These are phyloP conservation scores for Cryptococcus sp. DNA, from an alignment of 1,284 basidiomycete species.

Conservation along the genomic window DNA sequence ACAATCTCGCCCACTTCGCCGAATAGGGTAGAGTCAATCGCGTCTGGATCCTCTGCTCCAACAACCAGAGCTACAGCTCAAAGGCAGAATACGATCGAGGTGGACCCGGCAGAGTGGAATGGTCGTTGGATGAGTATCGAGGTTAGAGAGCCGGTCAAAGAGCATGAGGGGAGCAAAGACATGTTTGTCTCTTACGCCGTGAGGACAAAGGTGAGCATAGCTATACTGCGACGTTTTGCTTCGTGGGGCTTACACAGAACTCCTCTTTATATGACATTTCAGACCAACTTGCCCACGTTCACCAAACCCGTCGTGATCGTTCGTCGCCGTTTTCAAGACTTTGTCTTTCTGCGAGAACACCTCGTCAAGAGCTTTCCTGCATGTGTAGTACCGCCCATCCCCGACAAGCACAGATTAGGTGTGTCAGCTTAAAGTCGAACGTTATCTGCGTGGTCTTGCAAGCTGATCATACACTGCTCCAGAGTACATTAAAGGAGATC, in stretches of 20 bases:
- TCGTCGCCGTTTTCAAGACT: constrained; percentile 92
- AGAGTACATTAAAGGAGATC: constrained; percentile 97
- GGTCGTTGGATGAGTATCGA: constrained; percentile 75
- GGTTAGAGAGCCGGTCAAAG: constrained; percentile 91
- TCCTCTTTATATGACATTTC: background rate
- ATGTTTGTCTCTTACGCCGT: constrained; percentile 95
- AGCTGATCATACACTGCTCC: constrained; percentile 6
- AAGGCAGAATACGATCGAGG: constrained; percentile 14
- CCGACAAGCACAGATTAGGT: constrained; percentile 96
- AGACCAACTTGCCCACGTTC: constrained; percentile 50
- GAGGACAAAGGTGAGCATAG: constrained; percentile 79
- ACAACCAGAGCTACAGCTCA: constrained; percentile 6
- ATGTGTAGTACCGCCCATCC: constrained; percentile 91
- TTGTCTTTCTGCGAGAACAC: constrained; percentile 88
- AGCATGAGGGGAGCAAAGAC: constrained; percentile 93
- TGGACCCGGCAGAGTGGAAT: constrained; percentile 64
- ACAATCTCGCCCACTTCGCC: constrained; percentile 35
- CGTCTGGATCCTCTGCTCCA: constrained; percentile 9
- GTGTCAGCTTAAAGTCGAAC: constrained; percentile 40
- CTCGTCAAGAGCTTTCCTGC: constrained; percentile 91
- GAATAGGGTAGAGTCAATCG: constrained; percentile 2
- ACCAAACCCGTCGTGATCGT: constrained; percentile 64
- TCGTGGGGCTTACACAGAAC: background rate
- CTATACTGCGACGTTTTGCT: constrained; percentile 6
- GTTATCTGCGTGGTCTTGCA: too few species aligned